These are phyloP conservation scores for Schoenoplectus tabernaemontani DNA, from an alignment of 202 grass and related monocot species.

Conservation along the genomic window DNA sequence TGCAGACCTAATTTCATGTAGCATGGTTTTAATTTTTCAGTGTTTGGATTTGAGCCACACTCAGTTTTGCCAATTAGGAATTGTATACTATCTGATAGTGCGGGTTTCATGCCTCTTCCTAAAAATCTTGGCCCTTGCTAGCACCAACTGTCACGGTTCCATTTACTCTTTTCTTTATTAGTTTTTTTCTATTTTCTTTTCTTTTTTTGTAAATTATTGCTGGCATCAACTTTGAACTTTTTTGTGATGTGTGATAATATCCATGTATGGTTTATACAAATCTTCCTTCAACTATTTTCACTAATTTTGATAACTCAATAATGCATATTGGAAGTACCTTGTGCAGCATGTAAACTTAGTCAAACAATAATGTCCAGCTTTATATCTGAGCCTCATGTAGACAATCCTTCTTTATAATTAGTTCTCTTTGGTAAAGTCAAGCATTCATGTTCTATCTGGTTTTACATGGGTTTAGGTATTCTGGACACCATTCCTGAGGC, in stretches of 20 bases:
- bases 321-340: too few species aligned
- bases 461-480: slow-evolving; percentile 53
- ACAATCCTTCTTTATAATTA: neutral
- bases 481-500: slow-evolving; percentile 87
- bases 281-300: too few species aligned
- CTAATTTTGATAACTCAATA: too few species aligned
- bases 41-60: slow-evolving; percentile 86
- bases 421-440: neutral
- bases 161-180: neutral
- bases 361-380: neutral
- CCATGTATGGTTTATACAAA: too few species aligned
- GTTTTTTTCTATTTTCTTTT: neutral
- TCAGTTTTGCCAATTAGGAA: slow-evolving; percentile 74
- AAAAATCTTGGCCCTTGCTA: slow-evolving; percentile 74
- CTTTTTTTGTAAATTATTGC: too few species aligned
- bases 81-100: slow-evolving; percentile 33
- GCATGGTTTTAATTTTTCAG: too few species aligned
- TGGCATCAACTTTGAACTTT: too few species aligned
- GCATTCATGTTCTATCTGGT: neutral
- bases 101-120: slow-evolving; percentile 69
- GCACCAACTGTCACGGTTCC: slow-evolving; percentile 64
- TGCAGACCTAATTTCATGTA: too few species aligned
- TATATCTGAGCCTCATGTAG: neutral
- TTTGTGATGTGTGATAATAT: too few species aligned
- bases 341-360: too few species aligned